Percentiles rank a stretch among this genome's conserved stretches.
Conservation (phyloP, 495 filamentous ascomycete genomes). For the Polyplosphaeria fusca region DNA sequence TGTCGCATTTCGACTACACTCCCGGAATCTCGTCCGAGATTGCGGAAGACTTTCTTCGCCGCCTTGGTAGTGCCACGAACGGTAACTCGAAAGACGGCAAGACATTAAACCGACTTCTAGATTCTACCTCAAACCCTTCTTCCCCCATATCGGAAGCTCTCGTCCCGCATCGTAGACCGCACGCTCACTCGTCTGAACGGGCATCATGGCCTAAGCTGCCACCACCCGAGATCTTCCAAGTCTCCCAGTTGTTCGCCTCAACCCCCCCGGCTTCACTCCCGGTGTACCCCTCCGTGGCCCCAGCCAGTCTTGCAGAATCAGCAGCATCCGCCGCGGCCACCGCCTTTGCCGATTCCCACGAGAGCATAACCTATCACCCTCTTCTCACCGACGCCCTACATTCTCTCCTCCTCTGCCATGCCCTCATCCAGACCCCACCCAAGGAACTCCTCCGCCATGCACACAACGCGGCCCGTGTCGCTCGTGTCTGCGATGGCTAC, state of each 20-base stretch:
- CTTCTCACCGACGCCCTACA: conserved; percentile 73
- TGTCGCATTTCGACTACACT: conserved; percentile 72
- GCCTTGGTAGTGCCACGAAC: conserved; percentile 56
- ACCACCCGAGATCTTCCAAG: conserved; percentile 41
- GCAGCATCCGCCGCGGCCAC: conserved; percentile 28
- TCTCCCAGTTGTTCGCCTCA: conserved; percentile 41
- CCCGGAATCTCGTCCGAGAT: conserved; percentile 62
- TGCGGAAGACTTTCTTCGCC: conserved; percentile 64
- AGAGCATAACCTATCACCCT: conserved; percentile 75
- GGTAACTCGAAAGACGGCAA: conserved; percentile 31
- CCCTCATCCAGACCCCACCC: conserved; percentile 67
- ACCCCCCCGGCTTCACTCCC: conserved; percentile 40
- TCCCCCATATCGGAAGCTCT: conserved; percentile 34
- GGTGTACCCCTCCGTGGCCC: conserved; percentile 28
- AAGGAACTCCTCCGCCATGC: conserved; percentile 73
- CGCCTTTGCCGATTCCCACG: conserved; percentile 49
- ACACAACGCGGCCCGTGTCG: conserved; percentile 71
- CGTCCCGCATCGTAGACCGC: conserved; percentile 35
- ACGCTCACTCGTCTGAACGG: conserved; percentile 28
- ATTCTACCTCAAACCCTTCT: conserved; percentile 11
- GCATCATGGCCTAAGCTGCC: conserved; percentile 40
- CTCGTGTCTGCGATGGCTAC: conserved; percentile 71
- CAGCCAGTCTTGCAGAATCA: conserved; percentile 4
- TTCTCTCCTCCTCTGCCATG: conserved; percentile 68
- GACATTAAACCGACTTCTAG: conserved; percentile 16